Evolutionary conservation across 305 asterid species (phyloP).

Genomic region (Fraxinus greggii): DNA sequence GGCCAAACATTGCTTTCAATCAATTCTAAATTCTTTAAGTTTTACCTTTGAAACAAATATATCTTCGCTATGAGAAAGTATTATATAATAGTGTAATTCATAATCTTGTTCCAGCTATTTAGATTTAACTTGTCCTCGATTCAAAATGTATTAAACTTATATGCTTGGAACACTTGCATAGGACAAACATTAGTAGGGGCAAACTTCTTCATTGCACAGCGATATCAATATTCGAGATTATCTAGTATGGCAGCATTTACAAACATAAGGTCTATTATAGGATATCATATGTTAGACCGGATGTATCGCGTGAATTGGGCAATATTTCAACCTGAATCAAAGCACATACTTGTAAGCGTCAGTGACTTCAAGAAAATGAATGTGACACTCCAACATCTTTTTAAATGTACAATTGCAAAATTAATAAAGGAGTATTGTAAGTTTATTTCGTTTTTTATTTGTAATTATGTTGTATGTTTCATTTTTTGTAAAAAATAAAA

Average conservation of each 20-base stretch:
- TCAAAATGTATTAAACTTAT: background rate
- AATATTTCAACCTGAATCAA: background rate
- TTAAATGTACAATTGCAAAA: background rate
- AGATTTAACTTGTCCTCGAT: background rate
- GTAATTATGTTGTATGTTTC: background rate
- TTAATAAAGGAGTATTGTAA: background rate
- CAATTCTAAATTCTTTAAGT: background rate
- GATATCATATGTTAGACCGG: background rate
- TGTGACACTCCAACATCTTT: background rate
- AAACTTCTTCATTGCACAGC: background rate
- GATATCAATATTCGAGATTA: background rate
- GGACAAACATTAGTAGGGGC: too few species aligned
- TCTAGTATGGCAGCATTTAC: background rate
- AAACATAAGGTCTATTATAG: background rate
- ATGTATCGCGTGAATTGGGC: background rate
- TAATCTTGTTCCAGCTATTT: too few species aligned
- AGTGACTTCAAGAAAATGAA: background rate
- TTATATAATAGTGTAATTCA: background rate
- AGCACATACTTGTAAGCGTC: background rate
- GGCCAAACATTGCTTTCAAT: background rate
- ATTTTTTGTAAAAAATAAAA: too few species aligned
- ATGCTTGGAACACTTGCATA: too few species aligned
- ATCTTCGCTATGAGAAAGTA: background rate
- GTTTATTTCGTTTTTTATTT: too few species aligned
- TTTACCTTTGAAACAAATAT: background rate